Evolutionary conservation across 2,329 filamentous ascomycete species (phyloP).

Genomic region (Dichotomopilus funicola): DNA sequence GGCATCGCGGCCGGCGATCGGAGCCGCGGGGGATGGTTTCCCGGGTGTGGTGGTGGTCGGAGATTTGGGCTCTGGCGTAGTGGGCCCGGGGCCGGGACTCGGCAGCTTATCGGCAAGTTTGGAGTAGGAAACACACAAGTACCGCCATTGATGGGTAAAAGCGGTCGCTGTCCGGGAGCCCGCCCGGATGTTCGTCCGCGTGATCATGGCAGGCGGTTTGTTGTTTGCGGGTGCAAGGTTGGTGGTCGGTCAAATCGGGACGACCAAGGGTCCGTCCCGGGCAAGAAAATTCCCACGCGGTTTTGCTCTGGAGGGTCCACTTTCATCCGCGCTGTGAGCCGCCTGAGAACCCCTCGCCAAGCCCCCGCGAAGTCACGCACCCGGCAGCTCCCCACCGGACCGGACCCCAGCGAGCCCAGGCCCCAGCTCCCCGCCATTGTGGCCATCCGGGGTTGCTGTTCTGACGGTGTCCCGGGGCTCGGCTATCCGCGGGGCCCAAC

Average conservation of each 20-base stretch:
- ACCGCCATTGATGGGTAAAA: conserved; percentile 46
- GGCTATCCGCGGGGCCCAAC: conserved; percentile 24
- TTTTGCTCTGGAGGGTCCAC: conserved; percentile 12
- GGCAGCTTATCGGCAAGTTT: conserved; percentile 22
- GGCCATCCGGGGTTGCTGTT: conserved; percentile 6
- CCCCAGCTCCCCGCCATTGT: neutral
- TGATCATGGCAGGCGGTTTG: conserved; percentile 18
- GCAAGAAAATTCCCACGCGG: conserved; percentile 23
- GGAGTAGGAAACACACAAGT: conserved; percentile 41
- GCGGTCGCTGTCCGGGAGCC: conserved; percentile 32
- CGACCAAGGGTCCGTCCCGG: neutral
- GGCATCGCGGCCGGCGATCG: conserved; percentile 5
- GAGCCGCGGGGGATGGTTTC: neutral
- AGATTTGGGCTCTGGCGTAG: conserved; percentile 12
- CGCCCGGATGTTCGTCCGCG: conserved; percentile 14
- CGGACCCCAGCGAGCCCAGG: too few species aligned
- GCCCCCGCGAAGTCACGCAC: too few species aligned
- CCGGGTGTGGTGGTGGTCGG: neutral
- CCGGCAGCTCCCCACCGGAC: too few species aligned
- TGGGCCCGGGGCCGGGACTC: conserved; percentile 9
- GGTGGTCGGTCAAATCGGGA: conserved; percentile 3
- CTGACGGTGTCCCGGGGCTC: conserved; percentile 12
- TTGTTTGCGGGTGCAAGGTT: neutral
- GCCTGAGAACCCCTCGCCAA: too few species aligned
- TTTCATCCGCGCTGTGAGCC: conserved; percentile 2